These are phyloP conservation scores for Allomyces macrogynus DNA, from an alignment of 192 early-diverging fungal genomes.

Conservation along the genomic window DNA sequence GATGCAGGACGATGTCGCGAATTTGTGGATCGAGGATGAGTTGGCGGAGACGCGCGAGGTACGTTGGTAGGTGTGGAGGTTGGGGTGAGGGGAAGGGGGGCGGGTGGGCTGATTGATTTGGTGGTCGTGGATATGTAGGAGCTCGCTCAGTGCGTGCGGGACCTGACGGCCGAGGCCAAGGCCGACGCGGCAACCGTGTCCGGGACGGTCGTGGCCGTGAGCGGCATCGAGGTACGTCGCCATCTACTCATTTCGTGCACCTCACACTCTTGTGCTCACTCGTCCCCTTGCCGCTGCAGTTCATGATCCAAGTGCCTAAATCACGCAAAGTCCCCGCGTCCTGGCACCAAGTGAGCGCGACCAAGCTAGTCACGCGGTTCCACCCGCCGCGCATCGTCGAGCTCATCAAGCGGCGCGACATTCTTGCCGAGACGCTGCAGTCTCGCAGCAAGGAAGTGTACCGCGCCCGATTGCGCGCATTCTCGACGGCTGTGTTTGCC, in stretches of 20 bases:
- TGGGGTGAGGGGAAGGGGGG: conserved; percentile 26
- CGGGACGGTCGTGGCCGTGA: conserved; percentile 9
- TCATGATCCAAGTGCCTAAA: conserved; percentile 6
- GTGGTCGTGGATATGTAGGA: conserved; percentile 33
- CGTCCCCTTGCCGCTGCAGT: not conserved
- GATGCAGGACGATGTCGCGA: conserved; percentile 29
- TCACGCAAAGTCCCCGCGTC: not conserved
- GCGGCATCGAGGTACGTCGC: not conserved
- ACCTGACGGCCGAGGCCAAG: conserved; percentile 50
- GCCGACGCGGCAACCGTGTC: conserved; percentile 36
- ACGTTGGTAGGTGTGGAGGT: conserved; percentile 8
- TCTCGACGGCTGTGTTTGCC: conserved; percentile 36
- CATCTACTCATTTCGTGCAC: conserved; percentile 1
- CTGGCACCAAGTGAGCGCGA: conserved; percentile 5
- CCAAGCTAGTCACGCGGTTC: conserved; percentile 45
- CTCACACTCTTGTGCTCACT: conserved; percentile 6
- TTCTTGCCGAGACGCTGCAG: conserved; percentile 25
- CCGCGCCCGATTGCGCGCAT: conserved; percentile 25
- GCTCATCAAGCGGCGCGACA: conserved; percentile 31
- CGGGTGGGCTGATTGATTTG: too few relatives aligned
- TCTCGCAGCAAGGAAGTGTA: conserved; percentile 35
- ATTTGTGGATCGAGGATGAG: conserved; percentile 23
- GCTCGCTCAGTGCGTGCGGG: conserved; percentile 29
- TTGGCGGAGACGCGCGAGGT: conserved; percentile 22
- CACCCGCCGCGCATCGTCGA: conserved; percentile 37